Base-by-base conservation (phyloP, 2,329 filamentous ascomycete species). In the Fusarium compactum region DNA sequence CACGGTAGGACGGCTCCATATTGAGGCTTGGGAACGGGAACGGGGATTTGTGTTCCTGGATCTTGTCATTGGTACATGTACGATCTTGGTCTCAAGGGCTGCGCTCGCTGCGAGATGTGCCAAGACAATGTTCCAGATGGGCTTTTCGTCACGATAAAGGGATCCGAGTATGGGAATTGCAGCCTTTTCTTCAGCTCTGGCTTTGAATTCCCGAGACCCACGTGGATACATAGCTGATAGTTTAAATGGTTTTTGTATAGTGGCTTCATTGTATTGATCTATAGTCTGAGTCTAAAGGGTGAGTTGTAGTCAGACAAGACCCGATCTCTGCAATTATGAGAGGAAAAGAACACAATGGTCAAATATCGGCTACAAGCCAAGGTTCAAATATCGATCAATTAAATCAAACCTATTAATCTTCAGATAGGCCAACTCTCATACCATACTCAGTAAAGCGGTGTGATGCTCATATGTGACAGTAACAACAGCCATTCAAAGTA, bases 381-480 rank as follows among this genome's bases (percentile, higher is more conserved):
- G 10, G 10, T 24, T 32, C 5, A 25, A 53, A 10, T 22, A 34
- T 41, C 22, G 6, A 34, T 25, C 24, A 29, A 43, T 8, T 9
- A 27, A 27, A n/a, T 15, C n/a, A 18, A 41, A 14, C 18, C 34
- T 43, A 34, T 43, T 27, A 20, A 41, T 53, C 18, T 43, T 12
- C 34, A 52, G 50, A 29, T 52, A 52, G 24, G 16, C 34, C 32
- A n/a, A 20, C 22, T 20, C 12, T 41, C 24, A 53, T 29, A 53
- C 22, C 22, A 53, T 24, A 20, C 18, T 53, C n/a, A 10, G 25
- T 38, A 43, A 29, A 41, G 66, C 66, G 66, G 66, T 70, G 66
- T 69, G 66, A 66, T 68, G 16, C 50, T 29, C 34, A 43, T 20
- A 66, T 32, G 59, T 66, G 62, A 65, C n/a, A 18, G 11, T 34